Evolutionary conservation across 495 filamentous ascomycete species (phyloP).

Genomic region (Hypoxylon fuscum): DNA sequence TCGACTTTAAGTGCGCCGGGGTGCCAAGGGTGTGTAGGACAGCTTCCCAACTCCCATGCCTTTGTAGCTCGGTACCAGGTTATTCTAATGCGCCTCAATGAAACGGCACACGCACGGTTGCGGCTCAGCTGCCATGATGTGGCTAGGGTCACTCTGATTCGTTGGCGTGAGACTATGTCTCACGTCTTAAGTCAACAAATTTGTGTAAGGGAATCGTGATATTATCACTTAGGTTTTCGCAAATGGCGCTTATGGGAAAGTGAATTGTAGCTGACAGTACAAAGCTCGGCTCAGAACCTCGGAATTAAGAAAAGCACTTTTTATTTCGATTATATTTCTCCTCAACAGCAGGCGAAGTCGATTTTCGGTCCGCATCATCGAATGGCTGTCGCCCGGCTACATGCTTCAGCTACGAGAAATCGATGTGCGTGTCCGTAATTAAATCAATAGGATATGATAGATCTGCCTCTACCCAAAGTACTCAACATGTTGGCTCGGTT

Average conservation of each 20-base stretch:
- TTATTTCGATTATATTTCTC: background rate
- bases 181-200: slow-evolving; percentile 15
- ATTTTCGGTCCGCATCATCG: slow-evolving; percentile 18
- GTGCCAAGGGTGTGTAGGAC: too few species aligned
- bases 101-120: slow-evolving; percentile 26
- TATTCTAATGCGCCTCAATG: slow-evolving; percentile 35
- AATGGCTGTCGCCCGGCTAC: background rate
- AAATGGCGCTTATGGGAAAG: slow-evolving; percentile 2
- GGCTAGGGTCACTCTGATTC: slow-evolving; percentile 27
- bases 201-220: background rate
- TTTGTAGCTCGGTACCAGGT: background rate
- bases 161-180: slow-evolving; percentile 20
- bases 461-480: slow-evolving; percentile 13
- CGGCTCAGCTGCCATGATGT: slow-evolving; percentile 30
- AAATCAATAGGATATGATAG: slow-evolving; percentile 19
- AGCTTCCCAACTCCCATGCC: too few species aligned
- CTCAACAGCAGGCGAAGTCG: background rate
- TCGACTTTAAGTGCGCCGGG: background rate
- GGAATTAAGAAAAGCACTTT: slow-evolving; percentile 11
- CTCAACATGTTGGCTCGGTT: slow-evolving; percentile 19
- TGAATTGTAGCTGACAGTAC: background rate
- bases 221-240: background rate
- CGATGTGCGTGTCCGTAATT: slow-evolving; percentile 15
- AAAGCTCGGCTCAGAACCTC: background rate
- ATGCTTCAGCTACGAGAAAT: slow-evolving; percentile 23